A percentile compares a stretch with the other conserved stretches of the same genome.
Conservation (phyloP, 352 stramenopile genomes). For the Globisporangium solare region DNA sequence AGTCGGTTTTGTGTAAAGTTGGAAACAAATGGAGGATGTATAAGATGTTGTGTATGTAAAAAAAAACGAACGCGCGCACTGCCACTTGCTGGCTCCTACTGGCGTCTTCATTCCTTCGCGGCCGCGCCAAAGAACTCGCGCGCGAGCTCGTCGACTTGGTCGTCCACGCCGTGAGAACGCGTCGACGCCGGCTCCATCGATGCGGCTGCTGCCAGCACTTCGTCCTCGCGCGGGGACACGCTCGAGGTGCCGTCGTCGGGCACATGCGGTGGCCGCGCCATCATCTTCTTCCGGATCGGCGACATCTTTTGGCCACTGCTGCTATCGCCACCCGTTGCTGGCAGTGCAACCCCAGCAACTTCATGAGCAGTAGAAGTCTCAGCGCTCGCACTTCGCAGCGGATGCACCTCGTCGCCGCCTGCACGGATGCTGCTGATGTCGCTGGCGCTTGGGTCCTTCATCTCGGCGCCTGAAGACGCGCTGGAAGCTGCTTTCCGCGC, state of each 20-base stretch:
- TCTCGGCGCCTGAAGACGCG: not conserved
- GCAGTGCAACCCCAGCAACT: not conserved
- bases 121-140: slow-evolving; percentile 1
- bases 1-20: not conserved
- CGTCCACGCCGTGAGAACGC: not conserved
- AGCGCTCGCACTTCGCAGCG: not conserved
- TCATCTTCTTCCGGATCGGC: slow-evolving; percentile 43
- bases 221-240: slow-evolving; percentile 36
- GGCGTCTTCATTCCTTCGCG: not conserved
- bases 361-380: not conserved
- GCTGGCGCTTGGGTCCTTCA: not conserved
- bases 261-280: slow-evolving; percentile 12
- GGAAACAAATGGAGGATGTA: slow-evolving; percentile 1
- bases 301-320: slow-evolving; percentile 19
- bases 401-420: not conserved
- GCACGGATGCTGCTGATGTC: not conserved
- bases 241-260: slow-evolving; percentile 12
- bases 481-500: slow-evolving; percentile 15
- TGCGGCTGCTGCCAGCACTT: slow-evolving; percentile 22
- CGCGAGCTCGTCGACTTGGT: slow-evolving; percentile 11
- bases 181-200: not conserved
- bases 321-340: slow-evolving; percentile 4
- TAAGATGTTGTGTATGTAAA: slow-evolving; percentile 1
- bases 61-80: too few relatives aligned
- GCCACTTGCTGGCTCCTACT: not conserved